Percentiles rank a stretch among this genome's conserved stretches.
Conservation (phyloP, 1,284 basidiomycete genomes). For the Malassezia furfur region DNA sequence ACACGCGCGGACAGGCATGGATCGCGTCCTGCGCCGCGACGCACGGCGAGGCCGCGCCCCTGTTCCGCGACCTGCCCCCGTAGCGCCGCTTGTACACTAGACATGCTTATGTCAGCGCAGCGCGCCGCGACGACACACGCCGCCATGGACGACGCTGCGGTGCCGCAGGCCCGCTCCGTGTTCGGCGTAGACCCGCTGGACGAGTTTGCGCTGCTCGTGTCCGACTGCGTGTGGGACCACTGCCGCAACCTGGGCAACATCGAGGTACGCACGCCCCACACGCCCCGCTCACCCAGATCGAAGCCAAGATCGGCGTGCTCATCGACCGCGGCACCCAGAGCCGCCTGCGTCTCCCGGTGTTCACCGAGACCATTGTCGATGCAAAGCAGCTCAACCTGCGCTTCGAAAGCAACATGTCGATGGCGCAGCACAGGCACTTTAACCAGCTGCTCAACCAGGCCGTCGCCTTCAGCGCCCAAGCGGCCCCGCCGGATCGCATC, state of each 20-base stretch:
- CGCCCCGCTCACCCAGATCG: conserved; percentile 56
- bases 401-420: conserved; percentile 85
- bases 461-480: conserved; percentile 52
- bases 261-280: conserved; percentile 49
- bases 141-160: not conserved
- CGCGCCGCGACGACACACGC: not conserved
- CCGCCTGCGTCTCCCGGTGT: conserved; percentile 61
- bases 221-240: conserved; percentile 64
- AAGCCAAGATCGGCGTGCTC: conserved; percentile 82
- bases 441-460: conserved; percentile 69
- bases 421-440: conserved; percentile 73
- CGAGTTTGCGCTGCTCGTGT: conserved; percentile 82
- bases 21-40: conserved; percentile 1
- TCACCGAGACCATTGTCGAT: conserved; percentile 66
- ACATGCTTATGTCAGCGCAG: not conserved
- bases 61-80: not conserved
- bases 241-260: conserved; percentile 50
- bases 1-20: conserved; percentile 30
- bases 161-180: conserved; percentile 54
- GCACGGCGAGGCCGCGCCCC: not conserved
- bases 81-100: not conserved
- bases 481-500: conserved; percentile 55
- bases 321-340: conserved; percentile 57
- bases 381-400: conserved; percentile 21
- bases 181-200: conserved; percentile 85